A percentile compares a stretch with the other conserved stretches of the same genome.
Conservation (phyloP, 345 rosid genomes). For the Eucalyptus paniculata region DNA sequence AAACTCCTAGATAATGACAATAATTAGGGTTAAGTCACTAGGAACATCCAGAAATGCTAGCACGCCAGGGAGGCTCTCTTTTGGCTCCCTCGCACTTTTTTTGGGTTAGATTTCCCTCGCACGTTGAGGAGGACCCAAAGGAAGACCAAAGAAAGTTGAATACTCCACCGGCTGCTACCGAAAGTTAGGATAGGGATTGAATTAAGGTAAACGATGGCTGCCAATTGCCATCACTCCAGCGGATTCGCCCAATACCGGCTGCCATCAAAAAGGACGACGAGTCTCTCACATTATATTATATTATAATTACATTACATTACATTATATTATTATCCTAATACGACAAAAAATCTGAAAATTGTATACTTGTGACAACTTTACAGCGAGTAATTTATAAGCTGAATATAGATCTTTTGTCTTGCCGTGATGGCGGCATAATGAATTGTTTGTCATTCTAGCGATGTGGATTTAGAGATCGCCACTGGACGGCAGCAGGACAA, state of each 20-base stretch:
- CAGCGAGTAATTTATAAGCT: rapidly evolving
- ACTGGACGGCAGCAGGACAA: neutral
- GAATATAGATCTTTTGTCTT: neutral
- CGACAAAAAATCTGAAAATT: too few species aligned
- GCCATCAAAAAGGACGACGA: too few species aligned
- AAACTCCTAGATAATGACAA: neutral
- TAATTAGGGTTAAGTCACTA: neutral
- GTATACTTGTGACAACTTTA: neutral
- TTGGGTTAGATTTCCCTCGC: too few species aligned
- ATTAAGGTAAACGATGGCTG: neutral
- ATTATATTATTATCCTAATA: too few species aligned
- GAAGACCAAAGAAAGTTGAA: neutral
- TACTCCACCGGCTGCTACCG: neutral
- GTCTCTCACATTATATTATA: too few species aligned
- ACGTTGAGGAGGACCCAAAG: neutral
- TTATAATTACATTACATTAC: too few species aligned
- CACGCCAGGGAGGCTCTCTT: neutral
- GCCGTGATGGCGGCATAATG: neutral
- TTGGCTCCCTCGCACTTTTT: neutral
- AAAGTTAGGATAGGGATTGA: neutral
- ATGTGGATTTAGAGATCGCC: neutral
- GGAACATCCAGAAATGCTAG: neutral
- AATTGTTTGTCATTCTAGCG: neutral
- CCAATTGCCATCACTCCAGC: neutral
- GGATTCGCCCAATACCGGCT: neutral